phyloP scores from a whole-genome alignment of 2,329 filamentous ascomycete genomes.

The Cladobotryum mycophilum region DNA sequence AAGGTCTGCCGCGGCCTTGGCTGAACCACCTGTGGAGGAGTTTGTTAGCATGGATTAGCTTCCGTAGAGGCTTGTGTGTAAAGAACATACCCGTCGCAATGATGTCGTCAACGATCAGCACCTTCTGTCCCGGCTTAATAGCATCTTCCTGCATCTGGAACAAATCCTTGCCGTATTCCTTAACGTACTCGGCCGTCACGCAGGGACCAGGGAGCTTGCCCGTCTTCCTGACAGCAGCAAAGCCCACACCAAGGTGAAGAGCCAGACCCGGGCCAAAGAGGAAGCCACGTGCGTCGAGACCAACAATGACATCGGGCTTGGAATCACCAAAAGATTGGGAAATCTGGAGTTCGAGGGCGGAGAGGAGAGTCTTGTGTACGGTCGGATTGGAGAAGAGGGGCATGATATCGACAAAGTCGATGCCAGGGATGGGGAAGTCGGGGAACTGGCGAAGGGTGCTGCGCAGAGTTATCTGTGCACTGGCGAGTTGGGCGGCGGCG shows the following conservation, averaged over 20 bases:
- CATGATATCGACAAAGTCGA: conserved; percentile 97
- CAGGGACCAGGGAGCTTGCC: conserved; percentile 92
- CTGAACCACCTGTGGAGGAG: conserved; percentile 68
- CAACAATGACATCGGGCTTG: conserved; percentile 84
- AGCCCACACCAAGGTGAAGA: conserved; percentile 72
- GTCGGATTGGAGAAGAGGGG: conserved; percentile 79
- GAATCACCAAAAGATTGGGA: conserved; percentile 52
- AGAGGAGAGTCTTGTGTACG: conserved; percentile 70
- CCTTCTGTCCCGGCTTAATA: conserved; percentile 79
- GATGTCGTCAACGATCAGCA: conserved; percentile 93
- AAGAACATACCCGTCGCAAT: conserved; percentile 91
- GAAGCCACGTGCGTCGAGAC: conserved; percentile 90
- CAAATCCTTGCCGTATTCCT: conserved; percentile 92
- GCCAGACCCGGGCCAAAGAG: conserved; percentile 89
- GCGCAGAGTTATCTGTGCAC: conserved; percentile 65
- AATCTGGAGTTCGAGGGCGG: conserved; percentile 80
- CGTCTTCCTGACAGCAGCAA: conserved; percentile 90
- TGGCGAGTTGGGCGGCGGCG: conserved; percentile 58
- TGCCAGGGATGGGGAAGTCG: conserved; percentile 87
- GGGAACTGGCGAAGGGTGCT: conserved; percentile 74
- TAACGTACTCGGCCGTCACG: conserved; percentile 78
- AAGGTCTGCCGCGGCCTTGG: conserved; percentile 77
- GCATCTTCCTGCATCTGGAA: conserved; percentile 93
- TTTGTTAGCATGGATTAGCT: neutral
- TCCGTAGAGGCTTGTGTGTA: neutral